A percentile compares a stretch with the other conserved stretches of the same genome.
phyloP scores from a whole-genome alignment of 2,329 filamentous ascomycete genomes.

The Penicillium sp. region DNA sequence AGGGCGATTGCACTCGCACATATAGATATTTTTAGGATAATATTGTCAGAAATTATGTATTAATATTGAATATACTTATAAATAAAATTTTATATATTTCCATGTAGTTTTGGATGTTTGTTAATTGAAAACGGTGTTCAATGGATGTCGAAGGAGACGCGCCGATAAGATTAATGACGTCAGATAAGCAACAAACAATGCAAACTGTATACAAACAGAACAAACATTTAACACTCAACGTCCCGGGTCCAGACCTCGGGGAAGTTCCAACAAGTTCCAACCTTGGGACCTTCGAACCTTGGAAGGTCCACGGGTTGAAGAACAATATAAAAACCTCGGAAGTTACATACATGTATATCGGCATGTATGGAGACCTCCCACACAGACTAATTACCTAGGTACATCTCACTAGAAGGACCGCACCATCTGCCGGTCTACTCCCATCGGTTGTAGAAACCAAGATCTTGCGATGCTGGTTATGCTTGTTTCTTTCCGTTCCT shows the following conservation, averaged over 20 bases:
- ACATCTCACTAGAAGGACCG: background rate
- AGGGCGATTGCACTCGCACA: constrained; percentile 13
- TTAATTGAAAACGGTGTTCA: constrained; percentile 5
- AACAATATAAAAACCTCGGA: background rate
- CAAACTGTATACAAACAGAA: background rate
- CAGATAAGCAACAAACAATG: constrained; percentile 3
- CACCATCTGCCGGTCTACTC: no score
- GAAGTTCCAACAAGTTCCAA: no score
- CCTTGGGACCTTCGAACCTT: background rate
- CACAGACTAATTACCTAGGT: background rate
- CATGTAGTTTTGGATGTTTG: rapidly evolving
- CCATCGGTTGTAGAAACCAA: no score
- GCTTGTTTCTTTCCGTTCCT: no score
- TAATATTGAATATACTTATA: background rate
- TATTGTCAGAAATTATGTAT: background rate
- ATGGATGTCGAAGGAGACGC: constrained; percentile 20
- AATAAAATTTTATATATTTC: background rate
- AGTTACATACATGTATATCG: background rate
- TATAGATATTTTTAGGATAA: background rate
- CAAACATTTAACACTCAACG: background rate
- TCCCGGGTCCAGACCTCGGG: background rate
- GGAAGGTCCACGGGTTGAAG: background rate
- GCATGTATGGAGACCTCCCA: background rate
- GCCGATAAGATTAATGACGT: constrained; percentile 20
- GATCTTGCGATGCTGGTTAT: no score